Conservation (phyloP, 441 rosid species). For the Melastoma candidum region DNA sequence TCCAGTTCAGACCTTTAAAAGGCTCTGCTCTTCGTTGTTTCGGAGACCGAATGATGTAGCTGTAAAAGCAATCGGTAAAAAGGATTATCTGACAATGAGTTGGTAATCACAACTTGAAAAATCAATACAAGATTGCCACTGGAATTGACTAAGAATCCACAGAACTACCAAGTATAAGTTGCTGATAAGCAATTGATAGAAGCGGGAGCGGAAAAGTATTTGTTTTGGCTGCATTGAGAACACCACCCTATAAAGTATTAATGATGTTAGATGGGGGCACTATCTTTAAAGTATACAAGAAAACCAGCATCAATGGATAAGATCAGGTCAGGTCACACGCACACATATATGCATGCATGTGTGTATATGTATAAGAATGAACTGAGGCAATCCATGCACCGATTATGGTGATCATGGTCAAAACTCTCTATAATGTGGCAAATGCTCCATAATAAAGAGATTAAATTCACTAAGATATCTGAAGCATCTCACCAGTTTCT, state of each 20-base stretch:
- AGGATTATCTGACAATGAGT: too few relatives aligned
- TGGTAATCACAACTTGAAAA: too few relatives aligned
- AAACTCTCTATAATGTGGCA: too few relatives aligned
- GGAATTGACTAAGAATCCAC: conserved; percentile 4
- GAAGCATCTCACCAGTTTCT: conserved; percentile 48
- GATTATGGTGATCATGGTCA: not conserved
- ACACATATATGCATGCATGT: conserved; percentile 1
- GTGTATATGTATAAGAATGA: not conserved
- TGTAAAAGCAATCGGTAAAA: too few relatives aligned
- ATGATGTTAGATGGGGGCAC: too few relatives aligned
- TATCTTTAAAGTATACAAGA: too few relatives aligned
- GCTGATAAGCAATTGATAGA: conserved; percentile 75
- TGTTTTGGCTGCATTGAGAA: conserved; percentile 62
- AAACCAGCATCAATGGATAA: conserved; percentile 11
- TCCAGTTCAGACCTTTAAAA: too few relatives aligned
- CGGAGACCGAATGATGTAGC: too few relatives aligned
- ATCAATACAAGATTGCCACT: not conserved
- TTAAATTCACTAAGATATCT: not conserved
- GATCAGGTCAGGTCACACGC: conserved; percentile 6
- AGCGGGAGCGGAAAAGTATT: conserved; percentile 81
- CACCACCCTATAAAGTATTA: conserved; percentile 36
- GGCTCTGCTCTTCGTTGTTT: too few relatives aligned
- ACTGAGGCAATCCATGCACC: too few relatives aligned
- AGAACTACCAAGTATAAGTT: conserved; percentile 64
- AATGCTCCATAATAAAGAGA: not conserved